A percentile compares a stretch with the other conserved stretches of the same genome.
These are phyloP conservation scores for Amaranthus palmeri DNA, from an alignment of 148 eudicot species.

Conservation along the genomic window DNA sequence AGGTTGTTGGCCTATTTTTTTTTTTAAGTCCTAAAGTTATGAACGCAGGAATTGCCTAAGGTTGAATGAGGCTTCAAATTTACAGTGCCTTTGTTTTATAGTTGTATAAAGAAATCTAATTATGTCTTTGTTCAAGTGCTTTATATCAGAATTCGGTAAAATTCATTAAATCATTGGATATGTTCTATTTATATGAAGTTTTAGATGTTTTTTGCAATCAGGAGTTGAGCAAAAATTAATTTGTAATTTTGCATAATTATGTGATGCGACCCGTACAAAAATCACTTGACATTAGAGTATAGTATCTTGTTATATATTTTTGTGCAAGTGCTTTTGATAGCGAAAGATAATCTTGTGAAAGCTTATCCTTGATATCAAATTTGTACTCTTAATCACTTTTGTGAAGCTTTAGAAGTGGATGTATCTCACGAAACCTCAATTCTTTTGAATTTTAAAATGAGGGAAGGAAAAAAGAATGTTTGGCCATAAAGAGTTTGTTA, in stretches of 20 bases:
- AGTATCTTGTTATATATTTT: no score
- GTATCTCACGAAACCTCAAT: slow-evolving; percentile 7
- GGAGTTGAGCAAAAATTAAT: no score
- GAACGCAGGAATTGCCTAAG: not conserved
- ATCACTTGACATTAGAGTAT: no score
- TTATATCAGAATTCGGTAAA: no score
- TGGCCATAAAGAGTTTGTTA: not conserved
- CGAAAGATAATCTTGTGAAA: not conserved
- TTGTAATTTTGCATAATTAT: no score
- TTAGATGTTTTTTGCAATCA: no score
- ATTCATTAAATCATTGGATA: no score
- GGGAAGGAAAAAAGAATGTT: not conserved
- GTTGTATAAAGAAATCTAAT: not conserved
- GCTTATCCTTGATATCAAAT: not conserved
- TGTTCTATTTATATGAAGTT: no score
- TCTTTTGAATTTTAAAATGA: not conserved
- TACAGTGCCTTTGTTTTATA: not conserved
- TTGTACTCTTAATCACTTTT: not conserved
- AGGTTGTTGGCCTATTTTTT: not conserved
- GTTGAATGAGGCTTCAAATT: slow-evolving; percentile 2
- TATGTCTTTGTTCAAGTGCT: not conserved
- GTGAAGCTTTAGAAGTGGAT: slow-evolving; percentile 11
- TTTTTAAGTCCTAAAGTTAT: not conserved
- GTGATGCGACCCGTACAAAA: no score
- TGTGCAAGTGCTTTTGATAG: not conserved